Evolutionary conservation across 345 rosid species (phyloP).

Genomic region (Eucalyptus cladocalyx): DNA sequence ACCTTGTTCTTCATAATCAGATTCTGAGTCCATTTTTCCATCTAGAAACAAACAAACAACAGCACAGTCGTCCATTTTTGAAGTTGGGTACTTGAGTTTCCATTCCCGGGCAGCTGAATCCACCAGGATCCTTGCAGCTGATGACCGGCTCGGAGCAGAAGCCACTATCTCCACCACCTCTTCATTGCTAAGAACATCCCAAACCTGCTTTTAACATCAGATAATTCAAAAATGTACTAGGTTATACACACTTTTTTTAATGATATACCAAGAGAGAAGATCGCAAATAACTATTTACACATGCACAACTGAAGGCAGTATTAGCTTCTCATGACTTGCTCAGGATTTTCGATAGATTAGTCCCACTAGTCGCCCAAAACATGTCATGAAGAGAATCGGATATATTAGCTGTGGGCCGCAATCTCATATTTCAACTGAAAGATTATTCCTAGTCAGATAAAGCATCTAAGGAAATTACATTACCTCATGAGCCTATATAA

Average conservation of each 20-base stretch:
- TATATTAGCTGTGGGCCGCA: neutral
- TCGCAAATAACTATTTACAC: neutral
- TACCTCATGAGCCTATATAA: neutral
- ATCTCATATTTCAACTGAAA: neutral
- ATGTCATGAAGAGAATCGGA: neutral
- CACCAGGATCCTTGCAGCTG: constrained; percentile 80
- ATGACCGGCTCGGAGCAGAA: constrained; percentile 66
- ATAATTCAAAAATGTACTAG: neutral
- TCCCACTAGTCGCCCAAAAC: neutral
- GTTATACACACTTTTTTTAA: neutral
- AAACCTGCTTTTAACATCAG: constrained; percentile 36
- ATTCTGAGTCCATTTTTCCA: constrained; percentile 88
- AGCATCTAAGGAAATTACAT: neutral
- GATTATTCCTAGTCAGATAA: neutral
- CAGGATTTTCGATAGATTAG: neutral
- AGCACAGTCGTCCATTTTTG: constrained; percentile 99
- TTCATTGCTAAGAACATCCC: constrained; percentile 98
- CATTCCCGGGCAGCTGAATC: constrained; percentile 88
- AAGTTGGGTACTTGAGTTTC: constrained; percentile 96
- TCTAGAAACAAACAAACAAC: constrained; percentile 93
- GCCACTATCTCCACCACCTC: constrained; percentile 92
- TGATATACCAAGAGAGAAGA: neutral
- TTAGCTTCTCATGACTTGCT: neutral
- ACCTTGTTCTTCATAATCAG: constrained; percentile 72
- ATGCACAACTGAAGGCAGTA: neutral